Conservation (phyloP, 2,329 filamentous ascomycete species). For the Drechslerella coelobrocha region DNA sequence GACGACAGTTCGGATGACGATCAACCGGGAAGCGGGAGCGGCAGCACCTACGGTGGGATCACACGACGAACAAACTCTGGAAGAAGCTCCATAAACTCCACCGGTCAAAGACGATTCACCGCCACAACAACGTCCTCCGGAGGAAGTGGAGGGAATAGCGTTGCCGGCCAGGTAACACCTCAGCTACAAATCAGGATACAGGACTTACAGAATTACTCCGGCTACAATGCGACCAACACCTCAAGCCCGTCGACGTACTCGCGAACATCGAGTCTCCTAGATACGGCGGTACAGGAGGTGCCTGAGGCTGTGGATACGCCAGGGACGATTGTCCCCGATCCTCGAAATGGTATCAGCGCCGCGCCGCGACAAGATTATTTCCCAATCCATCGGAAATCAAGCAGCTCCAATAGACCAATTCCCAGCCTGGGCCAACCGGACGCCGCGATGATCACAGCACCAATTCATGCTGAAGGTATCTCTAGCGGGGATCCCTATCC, state of each 20-base stretch:
- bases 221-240: conserved; percentile 39
- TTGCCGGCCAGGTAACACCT: conserved; percentile 18
- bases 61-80: conserved; percentile 44
- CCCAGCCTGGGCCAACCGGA: conserved; percentile 17
- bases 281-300: conserved; percentile 38
- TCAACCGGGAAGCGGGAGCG: conserved; percentile 40
- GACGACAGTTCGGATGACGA: conserved; percentile 49
- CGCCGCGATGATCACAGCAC: not conserved
- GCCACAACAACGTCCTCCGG: conserved; percentile 29
- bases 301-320: conserved; percentile 34
- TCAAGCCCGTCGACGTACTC: conserved; percentile 47
- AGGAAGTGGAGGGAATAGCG: not conserved
- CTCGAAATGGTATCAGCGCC: conserved; percentile 17
- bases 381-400: conserved; percentile 29
- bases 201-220: conserved; percentile 34
- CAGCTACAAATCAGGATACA: conserved; percentile 42
- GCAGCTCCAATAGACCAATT: conserved; percentile 28
- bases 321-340: conserved; percentile 21
- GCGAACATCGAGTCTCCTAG: conserved; percentile 41
- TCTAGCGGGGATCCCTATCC: conserved; percentile 28
- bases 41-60: conserved; percentile 36
- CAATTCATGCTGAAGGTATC: conserved; percentile 6
- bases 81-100: conserved; percentile 47
- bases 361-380: conserved; percentile 39
- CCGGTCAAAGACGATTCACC: conserved; percentile 36